A percentile compares a stretch with the other conserved stretches of the same genome.
phyloP scores from a whole-genome alignment of 306 rosid species.

The Prunus mira region DNA sequence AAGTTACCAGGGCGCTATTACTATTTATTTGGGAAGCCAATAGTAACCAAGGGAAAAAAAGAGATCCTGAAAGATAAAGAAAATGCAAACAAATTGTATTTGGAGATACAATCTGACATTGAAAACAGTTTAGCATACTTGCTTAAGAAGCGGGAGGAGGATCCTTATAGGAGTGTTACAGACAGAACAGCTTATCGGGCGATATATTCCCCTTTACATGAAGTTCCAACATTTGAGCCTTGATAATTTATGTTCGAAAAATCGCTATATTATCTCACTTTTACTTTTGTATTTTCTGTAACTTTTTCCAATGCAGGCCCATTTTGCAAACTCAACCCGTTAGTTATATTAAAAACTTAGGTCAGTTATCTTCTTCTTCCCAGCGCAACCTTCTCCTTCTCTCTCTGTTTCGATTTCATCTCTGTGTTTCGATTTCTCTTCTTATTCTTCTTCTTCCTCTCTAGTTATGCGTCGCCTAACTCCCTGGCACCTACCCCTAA shows the following conservation, averaged over 20 bases:
- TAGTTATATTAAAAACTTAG: too few relatives aligned
- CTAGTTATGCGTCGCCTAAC: too few relatives aligned
- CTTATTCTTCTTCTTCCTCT: background rate
- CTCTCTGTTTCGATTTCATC: too few relatives aligned
- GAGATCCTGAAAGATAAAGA: constrained; percentile 58
- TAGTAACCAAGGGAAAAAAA: constrained; percentile 66
- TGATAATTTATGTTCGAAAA: constrained; percentile 22
- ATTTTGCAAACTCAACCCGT: too few relatives aligned
- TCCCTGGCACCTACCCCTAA: too few relatives aligned
- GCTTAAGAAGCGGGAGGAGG: constrained; percentile 80
- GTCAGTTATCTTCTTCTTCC: too few relatives aligned
- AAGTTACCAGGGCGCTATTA: constrained; percentile 84
- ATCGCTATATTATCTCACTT: too few relatives aligned
- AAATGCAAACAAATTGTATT: constrained; percentile 65
- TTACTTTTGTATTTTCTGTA: too few relatives aligned
- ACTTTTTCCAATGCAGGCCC: too few relatives aligned
- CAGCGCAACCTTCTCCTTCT: too few relatives aligned
- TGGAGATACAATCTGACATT: constrained; percentile 71
- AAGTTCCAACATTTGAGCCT: constrained; percentile 73
- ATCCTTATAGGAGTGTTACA: constrained; percentile 75
- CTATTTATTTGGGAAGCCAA: constrained; percentile 82
- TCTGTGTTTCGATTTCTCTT: too few relatives aligned
- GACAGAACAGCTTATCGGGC: constrained; percentile 56
- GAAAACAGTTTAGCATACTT: constrained; percentile 56
- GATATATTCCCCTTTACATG: constrained; percentile 32